Evolutionary conservation across 768 basidiomycete genomes (phyloP).

Genomic region (Leccinum subtestaceum): DNA sequence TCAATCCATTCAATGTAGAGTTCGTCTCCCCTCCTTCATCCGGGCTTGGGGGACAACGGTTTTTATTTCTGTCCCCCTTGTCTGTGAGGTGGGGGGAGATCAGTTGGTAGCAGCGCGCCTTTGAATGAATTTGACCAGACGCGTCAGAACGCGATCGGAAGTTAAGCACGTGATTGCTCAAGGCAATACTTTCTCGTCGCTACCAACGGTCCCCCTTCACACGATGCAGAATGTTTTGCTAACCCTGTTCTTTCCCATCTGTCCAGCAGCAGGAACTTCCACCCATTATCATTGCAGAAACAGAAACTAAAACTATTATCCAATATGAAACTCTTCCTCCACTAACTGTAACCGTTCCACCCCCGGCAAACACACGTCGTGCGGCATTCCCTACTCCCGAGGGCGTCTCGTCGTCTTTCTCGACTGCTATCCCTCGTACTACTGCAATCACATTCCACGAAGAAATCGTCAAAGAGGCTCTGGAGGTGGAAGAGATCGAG

Average conservation of each 20-base stretch:
- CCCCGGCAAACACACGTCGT: constrained; percentile 75
- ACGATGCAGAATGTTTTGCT: constrained; percentile 31
- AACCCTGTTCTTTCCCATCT: constrained; percentile 26
- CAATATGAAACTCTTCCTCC: constrained; percentile 48
- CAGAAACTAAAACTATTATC: constrained; percentile 63
- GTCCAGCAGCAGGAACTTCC: constrained; percentile 44
- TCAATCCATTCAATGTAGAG: constrained; percentile 48
- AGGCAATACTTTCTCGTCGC: constrained; percentile 37
- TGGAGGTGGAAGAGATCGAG: constrained; percentile 37
- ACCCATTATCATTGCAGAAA: constrained; percentile 42
- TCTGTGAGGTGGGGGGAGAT: constrained; percentile 42
- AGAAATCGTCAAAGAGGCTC: constrained; percentile 39
- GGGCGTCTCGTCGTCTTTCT: constrained; percentile 52
- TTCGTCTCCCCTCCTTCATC: constrained; percentile 86
- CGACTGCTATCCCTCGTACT: constrained; percentile 67
- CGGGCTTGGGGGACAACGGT: constrained; percentile 88
- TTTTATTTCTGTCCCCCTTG: constrained; percentile 70
- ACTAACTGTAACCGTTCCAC: constrained; percentile 65
- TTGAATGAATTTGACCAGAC: constrained; percentile 28
- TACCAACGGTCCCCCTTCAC: constrained; percentile 39
- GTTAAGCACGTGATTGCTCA: constrained; percentile 27
- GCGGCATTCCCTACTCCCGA: constrained; percentile 73
- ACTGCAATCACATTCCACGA: constrained; percentile 71
- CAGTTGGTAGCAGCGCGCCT: constrained; percentile 32
- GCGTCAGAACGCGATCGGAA: constrained; percentile 29